Evolutionary conservation across 2,329 filamentous ascomycete genomes (phyloP).

Genomic region (Meredithiella fracta): DNA sequence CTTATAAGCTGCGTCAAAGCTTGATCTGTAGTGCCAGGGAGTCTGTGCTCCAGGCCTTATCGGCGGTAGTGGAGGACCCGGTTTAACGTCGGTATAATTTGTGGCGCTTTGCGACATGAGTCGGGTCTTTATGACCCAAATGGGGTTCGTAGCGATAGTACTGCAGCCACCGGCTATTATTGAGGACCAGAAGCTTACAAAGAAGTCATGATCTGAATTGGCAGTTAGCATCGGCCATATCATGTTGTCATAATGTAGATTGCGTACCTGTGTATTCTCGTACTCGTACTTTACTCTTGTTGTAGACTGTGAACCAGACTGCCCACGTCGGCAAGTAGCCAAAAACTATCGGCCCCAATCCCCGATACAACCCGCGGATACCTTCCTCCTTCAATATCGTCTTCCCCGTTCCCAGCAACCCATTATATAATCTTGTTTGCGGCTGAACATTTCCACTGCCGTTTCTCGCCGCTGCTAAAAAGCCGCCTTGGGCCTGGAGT

Average conservation of each 20-base stretch:
- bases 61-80: slow-evolving; percentile 26
- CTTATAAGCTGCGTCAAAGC: slow-evolving; percentile 79
- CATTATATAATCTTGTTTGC: slow-evolving; percentile 55
- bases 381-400: slow-evolving; percentile 84
- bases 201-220: slow-evolving; percentile 17
- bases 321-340: slow-evolving; percentile 97
- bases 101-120: slow-evolving; percentile 81
- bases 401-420: slow-evolving; percentile 69
- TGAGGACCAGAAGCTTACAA: slow-evolving; percentile 76
- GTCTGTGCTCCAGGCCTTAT: slow-evolving; percentile 39
- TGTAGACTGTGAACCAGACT: slow-evolving; percentile 94
- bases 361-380: slow-evolving; percentile 77
- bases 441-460: slow-evolving; percentile 29
- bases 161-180: slow-evolving; percentile 82
- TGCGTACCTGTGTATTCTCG: slow-evolving; percentile 45
- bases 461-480: slow-evolving; percentile 25
- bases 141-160: slow-evolving; percentile 88
- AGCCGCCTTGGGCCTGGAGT: slow-evolving; percentile 84
- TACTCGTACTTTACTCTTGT: slow-evolving; percentile 64
- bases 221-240: background rate
- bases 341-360: slow-evolving; percentile 81
- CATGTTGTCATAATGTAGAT: background rate
- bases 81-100: slow-evolving; percentile 22
- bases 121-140: slow-evolving; percentile 98
- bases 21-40: slow-evolving; percentile 85